Base-by-base conservation (phyloP, 257 asterid genomes). In the Solanum ossicruentum region DNA sequence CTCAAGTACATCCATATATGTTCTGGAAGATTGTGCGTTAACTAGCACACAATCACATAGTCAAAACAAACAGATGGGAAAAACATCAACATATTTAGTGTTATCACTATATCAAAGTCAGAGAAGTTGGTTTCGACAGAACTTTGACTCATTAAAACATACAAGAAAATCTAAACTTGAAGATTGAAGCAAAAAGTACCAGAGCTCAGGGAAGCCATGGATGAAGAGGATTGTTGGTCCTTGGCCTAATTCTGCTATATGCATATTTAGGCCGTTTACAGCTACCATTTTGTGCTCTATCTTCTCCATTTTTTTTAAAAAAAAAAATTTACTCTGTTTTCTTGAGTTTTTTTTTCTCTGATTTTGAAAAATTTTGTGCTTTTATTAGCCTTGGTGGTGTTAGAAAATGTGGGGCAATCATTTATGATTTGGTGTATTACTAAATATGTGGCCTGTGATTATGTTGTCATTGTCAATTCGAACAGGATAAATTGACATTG, bases 141-240 rank as follows among this genome's bases (percentile, higher is more conserved):
- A 32, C 36, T 32, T 2, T 1, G 36, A 32, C 36, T 32, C 36
- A 32, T 32, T 32, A 32, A 32, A 32, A 32, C 36, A 32, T 32
- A 4, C 8, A 1, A 41, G 45, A 41, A 7, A 7, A 41, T 41
- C 8, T 41, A 41, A 43, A 43, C 0, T 43, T 9, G 36, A 43
- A 43, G 49, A 43, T 43, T 43, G 49, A 47, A 47, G 12, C 12
- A 52, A 52, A 52, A 3, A 52, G 6, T 56, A 93, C 98, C 98
- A 93, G 58, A 95, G 96, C 86, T 95, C 95, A 4, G 98, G 97
- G 89, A 93, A 95, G 23, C 98, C 98, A 86, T 95, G 15, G 15
- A 10, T 49, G 5, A 49, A 49, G 54, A 49, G 54, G 54, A 49
- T 49, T 49, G 54, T 49, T 49, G 54, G 54, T 3, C 15, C 54